Evolutionary conservation across 2,329 filamentous ascomycete genomes (phyloP), one percentile per base, ranked within the genome.

Genomic region (Teratosphaeria nubilosa): DNA sequence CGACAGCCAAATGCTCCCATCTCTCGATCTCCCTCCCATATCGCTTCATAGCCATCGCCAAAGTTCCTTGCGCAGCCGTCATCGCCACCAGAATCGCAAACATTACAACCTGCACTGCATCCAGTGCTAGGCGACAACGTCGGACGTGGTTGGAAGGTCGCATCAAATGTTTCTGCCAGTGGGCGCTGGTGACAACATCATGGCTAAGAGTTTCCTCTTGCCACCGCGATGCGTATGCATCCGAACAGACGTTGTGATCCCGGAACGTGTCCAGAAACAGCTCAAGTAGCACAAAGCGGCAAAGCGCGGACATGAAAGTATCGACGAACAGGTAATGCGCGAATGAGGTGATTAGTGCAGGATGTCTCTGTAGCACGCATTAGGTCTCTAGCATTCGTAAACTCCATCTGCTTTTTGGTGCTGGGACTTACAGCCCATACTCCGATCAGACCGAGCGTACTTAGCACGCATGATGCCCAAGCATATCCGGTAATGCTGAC

Each of bases 271-370:
- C 63, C 58, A 64, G 48, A 60, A 66, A 65, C 52, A 66, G 59
- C 53, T 66, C 59, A 7, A 65, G 56, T 54, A 65, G 55, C 54
- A 68, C 60, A 22, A 66, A 51, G 13, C 65, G 60, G 56, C 60
- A 63, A 27, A 62, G 54, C 10, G 65, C 60, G 31, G 65, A 66
- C 37, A 68, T 56, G 55, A 66, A 57, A 24, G 65, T 65, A 57
- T 68, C 66, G 55, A 68, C 51, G 51, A 68, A 59, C 34, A 68
- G 64, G 60, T 64, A 66, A 51, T 66, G 64, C 14, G 66, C 59
- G 52, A 68, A 68, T 16, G 63, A 56, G 20, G 59, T 61, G 9
- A 65, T 60, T 14, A 66, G 60, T 5, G 54, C 57, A n/a, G 65
- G 58, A 53, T 56, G 58, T 30, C 56, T 62, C 66, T 68, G 56